phyloP scores from a whole-genome alignment of 192 early-diverging fungal species.

The Ramicandelaber brevisporus region DNA sequence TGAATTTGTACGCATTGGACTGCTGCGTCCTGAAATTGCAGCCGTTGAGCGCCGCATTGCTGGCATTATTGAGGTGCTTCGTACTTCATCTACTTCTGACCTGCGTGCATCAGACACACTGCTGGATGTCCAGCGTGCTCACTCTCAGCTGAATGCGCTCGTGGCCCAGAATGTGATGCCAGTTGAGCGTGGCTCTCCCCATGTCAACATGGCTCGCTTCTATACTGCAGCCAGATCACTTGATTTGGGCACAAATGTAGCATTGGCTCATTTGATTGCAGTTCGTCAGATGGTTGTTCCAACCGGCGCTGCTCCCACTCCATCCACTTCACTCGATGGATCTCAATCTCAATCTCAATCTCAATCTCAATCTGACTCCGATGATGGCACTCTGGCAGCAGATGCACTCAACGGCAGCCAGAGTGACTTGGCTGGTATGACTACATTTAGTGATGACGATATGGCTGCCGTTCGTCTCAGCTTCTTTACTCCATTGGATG shows the following conservation, averaged over 20 bases:
- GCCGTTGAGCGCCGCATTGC: conserved; percentile 57
- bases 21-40: conserved; percentile 48
- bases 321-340: neutral
- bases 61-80: conserved; percentile 41
- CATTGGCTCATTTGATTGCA: conserved; percentile 24
- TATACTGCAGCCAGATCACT: conserved; percentile 17
- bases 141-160: conserved; percentile 35
- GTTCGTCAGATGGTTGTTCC: conserved; percentile 10
- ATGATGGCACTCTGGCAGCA: neutral
- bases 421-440: too few relatives aligned
- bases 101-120: conserved; percentile 36
- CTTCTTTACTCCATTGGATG: conserved; percentile 12
- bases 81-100: conserved; percentile 59
- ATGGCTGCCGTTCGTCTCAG: conserved; percentile 4
- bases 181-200: too few relatives aligned
- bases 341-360: neutral
- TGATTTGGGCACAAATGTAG: conserved; percentile 39
- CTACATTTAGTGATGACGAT: conserved; percentile 4
- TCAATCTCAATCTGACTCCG: neutral
- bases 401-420: too few relatives aligned
- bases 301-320: neutral
- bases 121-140: conserved; percentile 35
- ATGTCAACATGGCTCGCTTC: conserved; percentile 19
- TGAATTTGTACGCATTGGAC: conserved; percentile 42
- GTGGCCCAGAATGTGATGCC: conserved; percentile 38